These are phyloP conservation scores for Carex littledalei DNA, from an alignment of 176 grass and related monocot genomes.

Conservation along the genomic window DNA sequence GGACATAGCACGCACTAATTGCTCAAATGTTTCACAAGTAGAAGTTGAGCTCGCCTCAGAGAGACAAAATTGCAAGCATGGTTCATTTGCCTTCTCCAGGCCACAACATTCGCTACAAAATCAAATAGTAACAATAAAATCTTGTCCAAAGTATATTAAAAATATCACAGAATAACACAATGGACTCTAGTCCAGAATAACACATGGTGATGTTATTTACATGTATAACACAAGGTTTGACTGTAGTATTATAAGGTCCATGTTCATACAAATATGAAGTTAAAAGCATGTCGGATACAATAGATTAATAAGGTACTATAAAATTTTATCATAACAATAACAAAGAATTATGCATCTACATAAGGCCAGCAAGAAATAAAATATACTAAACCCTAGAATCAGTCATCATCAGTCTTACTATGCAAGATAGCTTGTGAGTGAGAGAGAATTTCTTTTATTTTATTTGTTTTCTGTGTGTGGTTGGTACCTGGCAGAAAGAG, in stretches of 20 bases:
- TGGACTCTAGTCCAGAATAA: conserved; percentile 17
- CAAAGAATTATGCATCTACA: not conserved
- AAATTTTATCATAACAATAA: not conserved
- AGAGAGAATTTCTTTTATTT: not conserved
- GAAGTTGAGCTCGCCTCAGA: conserved; percentile 38
- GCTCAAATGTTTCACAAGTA: conserved; percentile 64
- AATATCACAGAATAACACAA: not conserved
- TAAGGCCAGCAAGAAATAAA: not conserved
- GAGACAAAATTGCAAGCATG: conserved; percentile 50
- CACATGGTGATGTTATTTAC: not conserved
- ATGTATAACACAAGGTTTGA: not conserved
- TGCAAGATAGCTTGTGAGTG: not conserved
- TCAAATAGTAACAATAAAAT: conserved; percentile 20
- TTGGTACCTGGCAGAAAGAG: conserved; percentile 41
- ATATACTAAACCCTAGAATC: not conserved
- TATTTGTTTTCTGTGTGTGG: not conserved
- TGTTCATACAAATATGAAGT: not conserved
- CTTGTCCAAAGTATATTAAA: conserved; percentile 7
- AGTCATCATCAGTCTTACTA: conserved; percentile 1
- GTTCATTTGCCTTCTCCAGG: conserved; percentile 1
- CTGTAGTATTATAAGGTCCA: not conserved
- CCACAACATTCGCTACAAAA: conserved; percentile 19
- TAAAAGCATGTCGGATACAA: not conserved
- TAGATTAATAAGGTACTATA: not conserved
- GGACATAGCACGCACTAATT: conserved; percentile 59